Evolutionary conservation across 2,329 filamentous ascomycete species (phyloP), one percentile per base, ranked within the genome.

Genomic region (Fusarium sp.): DNA sequence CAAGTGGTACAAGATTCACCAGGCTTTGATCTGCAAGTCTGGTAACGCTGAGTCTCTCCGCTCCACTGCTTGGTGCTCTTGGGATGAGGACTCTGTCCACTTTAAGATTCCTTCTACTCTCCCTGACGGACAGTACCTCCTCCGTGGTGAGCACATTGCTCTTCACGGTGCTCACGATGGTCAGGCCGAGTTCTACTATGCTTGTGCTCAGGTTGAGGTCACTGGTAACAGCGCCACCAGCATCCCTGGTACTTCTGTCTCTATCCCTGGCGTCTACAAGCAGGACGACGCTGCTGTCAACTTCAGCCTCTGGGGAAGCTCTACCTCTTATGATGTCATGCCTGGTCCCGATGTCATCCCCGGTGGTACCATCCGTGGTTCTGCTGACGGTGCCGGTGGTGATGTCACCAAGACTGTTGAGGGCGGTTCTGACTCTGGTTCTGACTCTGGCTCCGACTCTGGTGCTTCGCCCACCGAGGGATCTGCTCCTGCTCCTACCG

Each of bases 111-210:
- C 63, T 10, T 60, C 63, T 18, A 60, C 61, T 41, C 61, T 66
- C 11, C 63, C 63, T 4, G 33, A 66, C 4, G 63, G 63, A 33
- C 44, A 70, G 48, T 74, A 74, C 21, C 68, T 74, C 9, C 16
- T 74, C 59, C 71, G 72, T 9, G 72, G 60, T 38, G 72, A 74
- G 48, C 72, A 74, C 27, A 74, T 74, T 19, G 72, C 25, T 46
- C 71, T 74, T 3, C 72, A 74, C 38, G 72, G 72, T 19, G 72
- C 72, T 18, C 72, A 74, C 31, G 49, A 4, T 4, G 71, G 72
- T 5, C 18, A 74, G 51, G 72, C 71, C 12, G 72, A 74, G 59
- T 74, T 74, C 35, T 74, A 60, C 61, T 74, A 73, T 27, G 72
- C 72, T 21, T 74, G 72, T 15, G 72, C 71, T 4, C 72, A 74